Percentiles rank a stretch among this genome's conserved stretches.
Conservation (phyloP, 2,329 filamentous ascomycete genomes). For the Phoma sp. region DNA sequence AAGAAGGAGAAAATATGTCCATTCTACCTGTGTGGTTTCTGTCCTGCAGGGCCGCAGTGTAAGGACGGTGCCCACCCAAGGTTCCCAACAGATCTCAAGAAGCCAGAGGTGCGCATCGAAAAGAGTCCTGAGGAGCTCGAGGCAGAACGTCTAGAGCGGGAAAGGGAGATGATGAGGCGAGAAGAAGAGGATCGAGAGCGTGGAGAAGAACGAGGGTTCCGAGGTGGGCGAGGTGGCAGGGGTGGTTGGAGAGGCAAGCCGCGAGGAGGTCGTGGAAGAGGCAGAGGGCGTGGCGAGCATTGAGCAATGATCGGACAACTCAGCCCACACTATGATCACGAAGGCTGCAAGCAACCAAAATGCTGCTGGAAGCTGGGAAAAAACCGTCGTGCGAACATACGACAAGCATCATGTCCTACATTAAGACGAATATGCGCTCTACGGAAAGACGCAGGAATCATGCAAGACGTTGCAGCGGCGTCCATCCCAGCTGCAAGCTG, state of each 20-base stretch:
- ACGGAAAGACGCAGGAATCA: no score
- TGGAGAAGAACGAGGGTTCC: constrained; percentile 42
- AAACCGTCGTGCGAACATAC: no score
- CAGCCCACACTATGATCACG: not conserved
- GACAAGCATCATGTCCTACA: no score
- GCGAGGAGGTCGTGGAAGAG: constrained; percentile 35
- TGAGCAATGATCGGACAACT: constrained; percentile 8
- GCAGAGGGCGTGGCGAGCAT: constrained; percentile 30
- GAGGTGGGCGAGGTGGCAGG: constrained; percentile 39
- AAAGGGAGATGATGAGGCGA: constrained; percentile 54
- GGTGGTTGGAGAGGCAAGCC: constrained; percentile 46
- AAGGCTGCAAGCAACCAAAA: no score
- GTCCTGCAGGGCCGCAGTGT: constrained; percentile 80
- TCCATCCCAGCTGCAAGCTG: no score
- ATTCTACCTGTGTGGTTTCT: constrained; percentile 93
- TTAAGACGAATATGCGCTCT: no score
- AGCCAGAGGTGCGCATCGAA: constrained; percentile 66
- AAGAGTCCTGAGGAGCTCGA: constrained; percentile 75
- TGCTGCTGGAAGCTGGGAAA: no score
- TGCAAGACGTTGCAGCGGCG: no score
- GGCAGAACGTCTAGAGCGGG: constrained; percentile 58
- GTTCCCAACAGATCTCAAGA: constrained; percentile 73
- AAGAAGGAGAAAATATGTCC: constrained; percentile 74
- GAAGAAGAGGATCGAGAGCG: constrained; percentile 50
- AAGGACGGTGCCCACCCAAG: constrained; percentile 81